Base-by-base conservation (phyloP, 23 red algal species). In the Cyanidium caldarium region DNA sequence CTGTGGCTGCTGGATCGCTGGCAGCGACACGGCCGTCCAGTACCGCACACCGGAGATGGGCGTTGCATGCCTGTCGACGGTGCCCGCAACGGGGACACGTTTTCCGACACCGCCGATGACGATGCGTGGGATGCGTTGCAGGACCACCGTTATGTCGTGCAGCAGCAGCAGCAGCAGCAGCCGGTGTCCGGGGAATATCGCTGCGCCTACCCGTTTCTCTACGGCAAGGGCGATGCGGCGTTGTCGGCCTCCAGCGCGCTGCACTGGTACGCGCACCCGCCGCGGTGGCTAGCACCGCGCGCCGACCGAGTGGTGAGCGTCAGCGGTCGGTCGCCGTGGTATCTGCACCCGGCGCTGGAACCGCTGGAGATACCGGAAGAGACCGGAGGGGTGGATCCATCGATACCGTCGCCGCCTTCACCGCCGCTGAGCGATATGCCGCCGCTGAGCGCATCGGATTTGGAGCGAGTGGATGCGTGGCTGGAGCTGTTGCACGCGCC, bases 191-290 rank as follows among this genome's bases (percentile, higher is more conserved):
- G n/a, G n/a, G n/a, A n/a, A n/a, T n/a, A n/a, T n/a, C n/a, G n/a
- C n/a, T n/a, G n/a, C n/a, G 83, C 92, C 0, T 98, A 80, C 44
- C 84, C 92, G 45, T 80, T 80, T 42, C 80, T 98, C 14, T 98
- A 98, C 79, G 87, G 88, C 42, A 75, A 16, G 5, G 19, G 19
- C 23, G 51, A 61, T 28, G 51, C 19, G 31, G n/a, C n/a, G 7
- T 28, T 25, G 7, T 28, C 51, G 51, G 31, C 19, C 23, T 28
- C 51, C 19, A 28, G 31, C n/a, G n/a, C 19, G 21, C 51, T 28
- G 10, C 13, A 14, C 10, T 61, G 51, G 51, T 28, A 61, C 51
- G 7, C 19, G n/a, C 51, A 61, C 31, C n/a, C 51, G 23, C 51
- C 51, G 51, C 51, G 51, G 23, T 28, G n/a, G 23, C 10, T 61